Evolutionary conservation across 352 stramenopile species (phyloP), one percentile per base, ranked within the genome.

Genomic region (Pythium phragmiticola): DNA sequence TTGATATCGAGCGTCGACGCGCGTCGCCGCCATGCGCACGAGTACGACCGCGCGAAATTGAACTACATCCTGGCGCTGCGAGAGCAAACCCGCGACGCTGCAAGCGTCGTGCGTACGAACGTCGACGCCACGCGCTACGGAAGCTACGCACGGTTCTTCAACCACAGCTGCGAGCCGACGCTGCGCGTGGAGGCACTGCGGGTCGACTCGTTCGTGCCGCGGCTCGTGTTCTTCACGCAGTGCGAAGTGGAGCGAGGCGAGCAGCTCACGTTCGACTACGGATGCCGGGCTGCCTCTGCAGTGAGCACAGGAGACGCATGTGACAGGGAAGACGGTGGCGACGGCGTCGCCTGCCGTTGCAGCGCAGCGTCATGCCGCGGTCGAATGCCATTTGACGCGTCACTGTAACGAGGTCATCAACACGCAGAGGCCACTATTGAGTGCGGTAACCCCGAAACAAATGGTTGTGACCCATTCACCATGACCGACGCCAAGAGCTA

Each of bases 211-310:
- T 82, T 78, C 62, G 68, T 88, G 19, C 84, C 84, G 13, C 73
- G 75, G 1, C 57, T 92, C 60, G 77, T 78, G n/a, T 64, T 92
- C 39, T 79, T 90, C 57, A 59, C 84, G 1, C 42, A 57, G 8
- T 69, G 63, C 16, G 42, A 63, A 0, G 60, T 90, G 13, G 34
- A 63, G 11, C 6, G 4, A 11, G 72, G 63, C 19, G 71, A 89
- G 21, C 77, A 90, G 55, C 62, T 92, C 23, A 87, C 75, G 2
- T 84, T 90, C 43, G 74, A 90, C 62, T 92, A 92, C 49, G 80
- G 78, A 1, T 47, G 28, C 23, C 39, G 21, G 13, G 23, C 17
- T 26, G 4, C 21, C 8, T 26, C 41, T 21, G 16, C 28, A 13
- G n/a, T 14, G 4, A 41, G 14, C 30, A 3, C 17, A 14, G 16